Evolutionary conservation across 768 basidiomycete species (phyloP).

Genomic region (Neoboletus magnificus): DNA sequence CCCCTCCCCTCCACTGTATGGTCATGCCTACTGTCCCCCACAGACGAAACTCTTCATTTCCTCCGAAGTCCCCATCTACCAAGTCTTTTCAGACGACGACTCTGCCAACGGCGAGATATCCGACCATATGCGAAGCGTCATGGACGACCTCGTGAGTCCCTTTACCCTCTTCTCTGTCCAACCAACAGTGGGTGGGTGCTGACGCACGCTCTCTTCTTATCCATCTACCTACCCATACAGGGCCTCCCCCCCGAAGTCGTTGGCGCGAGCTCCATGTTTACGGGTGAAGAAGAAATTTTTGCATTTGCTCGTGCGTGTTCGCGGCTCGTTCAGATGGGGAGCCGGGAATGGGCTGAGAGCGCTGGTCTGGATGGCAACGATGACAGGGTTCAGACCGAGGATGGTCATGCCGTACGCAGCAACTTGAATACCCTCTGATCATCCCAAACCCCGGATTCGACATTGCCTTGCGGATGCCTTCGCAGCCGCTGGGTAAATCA

Average conservation of each 20-base stretch:
- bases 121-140: constrained; percentile 87
- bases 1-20: not conserved
- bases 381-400: not conserved
- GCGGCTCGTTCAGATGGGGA: constrained; percentile 85
- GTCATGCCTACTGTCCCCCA: constrained; percentile 44
- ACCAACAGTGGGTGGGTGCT: not conserved
- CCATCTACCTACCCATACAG: constrained; percentile 35
- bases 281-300: constrained; percentile 95
- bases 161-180: not conserved
- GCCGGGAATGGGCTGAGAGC: constrained; percentile 74
- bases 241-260: constrained; percentile 75
- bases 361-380: constrained; percentile 16
- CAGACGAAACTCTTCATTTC: constrained; percentile 89
- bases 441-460: not conserved
- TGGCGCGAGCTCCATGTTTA: constrained; percentile 85
- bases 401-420: not conserved
- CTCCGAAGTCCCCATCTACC: constrained; percentile 87
- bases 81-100: constrained; percentile 87
- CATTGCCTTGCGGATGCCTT: not conserved
- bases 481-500: not conserved
- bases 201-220: not conserved
- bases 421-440: not conserved
- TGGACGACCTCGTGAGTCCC: constrained; percentile 85
- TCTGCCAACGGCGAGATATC: constrained; percentile 45
- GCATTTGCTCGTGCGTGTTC: constrained; percentile 95